Conservation (phyloP, 1,139 yeast genomes). For the Lodderomyces parapsilosis region DNA sequence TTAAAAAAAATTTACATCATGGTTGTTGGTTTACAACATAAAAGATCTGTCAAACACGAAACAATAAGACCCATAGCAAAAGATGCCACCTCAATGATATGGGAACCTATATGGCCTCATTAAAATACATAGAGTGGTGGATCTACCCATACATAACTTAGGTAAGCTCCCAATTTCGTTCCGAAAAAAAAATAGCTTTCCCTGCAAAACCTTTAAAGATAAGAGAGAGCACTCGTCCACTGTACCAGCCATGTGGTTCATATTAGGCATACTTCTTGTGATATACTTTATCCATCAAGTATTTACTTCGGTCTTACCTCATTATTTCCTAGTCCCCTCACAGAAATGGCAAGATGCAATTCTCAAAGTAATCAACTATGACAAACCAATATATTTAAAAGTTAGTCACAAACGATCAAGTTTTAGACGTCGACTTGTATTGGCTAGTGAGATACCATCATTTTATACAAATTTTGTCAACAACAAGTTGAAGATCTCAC, state of each 20-base stretch:
- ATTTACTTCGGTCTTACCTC: conserved; percentile 28
- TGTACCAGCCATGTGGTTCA: conserved; percentile 8
- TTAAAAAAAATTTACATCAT: no score
- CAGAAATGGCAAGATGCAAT: conserved; percentile 44
- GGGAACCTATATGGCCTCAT: no score
- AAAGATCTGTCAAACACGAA: no score
- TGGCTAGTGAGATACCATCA: conserved; percentile 50
- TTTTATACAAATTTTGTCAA: conserved; percentile 45
- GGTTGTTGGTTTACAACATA: no score
- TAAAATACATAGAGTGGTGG: no score
- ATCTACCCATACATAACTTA: no score
- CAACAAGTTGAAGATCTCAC: conserved; percentile 37
- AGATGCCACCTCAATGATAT: no score
- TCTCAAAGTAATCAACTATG: conserved; percentile 29
- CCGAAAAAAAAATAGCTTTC: no score
- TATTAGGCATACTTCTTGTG: conserved; percentile 4
- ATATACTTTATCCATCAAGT: conserved; percentile 9
- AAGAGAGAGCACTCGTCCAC: neutral
- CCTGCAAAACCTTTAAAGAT: no score
- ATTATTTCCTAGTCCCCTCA: conserved; percentile 46
- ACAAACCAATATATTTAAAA: conserved; percentile 36
- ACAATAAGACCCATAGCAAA: no score
- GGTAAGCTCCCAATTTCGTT: no score
- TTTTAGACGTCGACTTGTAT: conserved; percentile 52
- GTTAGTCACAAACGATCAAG: conserved; percentile 43